Percentiles rank a stretch among this genome's conserved stretches.
Conservation (phyloP, 2,329 filamentous ascomycete species). For the Epichloe baconii region DNA sequence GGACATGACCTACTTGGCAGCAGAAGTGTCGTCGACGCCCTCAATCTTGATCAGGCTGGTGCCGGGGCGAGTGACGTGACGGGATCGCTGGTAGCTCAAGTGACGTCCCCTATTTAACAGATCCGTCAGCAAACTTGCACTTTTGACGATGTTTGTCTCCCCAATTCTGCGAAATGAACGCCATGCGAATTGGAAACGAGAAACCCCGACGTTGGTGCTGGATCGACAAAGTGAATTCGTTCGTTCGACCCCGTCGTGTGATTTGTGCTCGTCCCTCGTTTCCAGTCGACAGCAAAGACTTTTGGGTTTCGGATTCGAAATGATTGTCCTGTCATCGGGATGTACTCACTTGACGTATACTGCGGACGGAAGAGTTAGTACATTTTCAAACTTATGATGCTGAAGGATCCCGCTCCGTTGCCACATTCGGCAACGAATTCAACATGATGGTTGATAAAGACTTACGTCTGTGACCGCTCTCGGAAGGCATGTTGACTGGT, state of each 20-base stretch:
- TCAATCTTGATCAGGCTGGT: conserved; percentile 97
- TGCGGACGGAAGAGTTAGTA: conserved; percentile 19
- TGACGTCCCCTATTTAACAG: conserved; percentile 66
- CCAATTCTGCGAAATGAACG: neutral
- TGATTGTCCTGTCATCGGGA: neutral
- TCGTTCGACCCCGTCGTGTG: neutral
- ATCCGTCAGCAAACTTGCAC: conserved; percentile 1
- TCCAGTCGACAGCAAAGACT: neutral
- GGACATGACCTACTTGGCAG: conserved; percentile 57
- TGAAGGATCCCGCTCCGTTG: conserved; percentile 2
- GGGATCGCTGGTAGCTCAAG: conserved; percentile 93
- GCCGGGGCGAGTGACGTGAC: conserved; percentile 80
- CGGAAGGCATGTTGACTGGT: conserved; percentile 70
- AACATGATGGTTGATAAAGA: conserved; percentile 16
- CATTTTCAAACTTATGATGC: conserved; percentile 21
- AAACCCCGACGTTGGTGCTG: neutral
- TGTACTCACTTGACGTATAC: conserved; percentile 81
- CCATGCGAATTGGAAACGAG: neutral
- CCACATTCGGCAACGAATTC: neutral
- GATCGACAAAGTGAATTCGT: neutral
- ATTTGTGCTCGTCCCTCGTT: neutral
- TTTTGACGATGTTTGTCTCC: neutral
- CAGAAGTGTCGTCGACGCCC: conserved; percentile 83
- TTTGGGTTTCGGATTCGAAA: neutral
- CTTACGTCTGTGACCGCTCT: conserved; percentile 82